phyloP scores from a whole-genome alignment of 768 basidiomycete species.

The Mycena maculata region DNA sequence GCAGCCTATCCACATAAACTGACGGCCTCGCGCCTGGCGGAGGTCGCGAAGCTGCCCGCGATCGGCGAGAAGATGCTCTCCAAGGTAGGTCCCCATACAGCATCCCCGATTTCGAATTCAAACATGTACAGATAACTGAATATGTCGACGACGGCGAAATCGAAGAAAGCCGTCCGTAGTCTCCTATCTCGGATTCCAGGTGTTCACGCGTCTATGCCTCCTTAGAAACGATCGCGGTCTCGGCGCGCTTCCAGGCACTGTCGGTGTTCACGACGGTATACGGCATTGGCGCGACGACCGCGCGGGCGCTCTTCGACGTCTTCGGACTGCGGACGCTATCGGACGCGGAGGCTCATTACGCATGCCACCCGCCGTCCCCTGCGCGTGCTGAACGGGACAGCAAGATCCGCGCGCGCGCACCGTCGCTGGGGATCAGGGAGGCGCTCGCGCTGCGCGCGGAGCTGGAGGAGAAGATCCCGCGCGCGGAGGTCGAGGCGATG shows the following conservation, averaged over 20 bases:
- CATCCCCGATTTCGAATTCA: not conserved
- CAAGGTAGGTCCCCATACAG: constrained; percentile 52
- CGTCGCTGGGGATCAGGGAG: constrained; percentile 60
- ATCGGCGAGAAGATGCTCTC: constrained; percentile 62
- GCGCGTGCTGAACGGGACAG: constrained; percentile 31
- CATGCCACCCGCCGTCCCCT: constrained; percentile 45
- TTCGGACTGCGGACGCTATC: constrained; percentile 74
- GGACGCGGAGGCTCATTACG: constrained; percentile 77
- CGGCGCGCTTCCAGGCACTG: constrained; percentile 67
- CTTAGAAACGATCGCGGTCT: constrained; percentile 61
- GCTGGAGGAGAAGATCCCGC: constrained; percentile 66
- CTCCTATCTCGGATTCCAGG: not conserved
- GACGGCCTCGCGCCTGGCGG: constrained; percentile 50
- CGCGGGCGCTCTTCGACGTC: constrained; percentile 68
- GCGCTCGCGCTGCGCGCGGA: constrained; percentile 71
- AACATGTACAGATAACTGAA: constrained; percentile 65
- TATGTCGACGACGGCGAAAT: constrained; percentile 67
- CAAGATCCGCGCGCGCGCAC: constrained; percentile 36
- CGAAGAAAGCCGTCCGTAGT: constrained; percentile 62
- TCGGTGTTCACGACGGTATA: constrained; percentile 72
- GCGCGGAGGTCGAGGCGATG: constrained; percentile 84
- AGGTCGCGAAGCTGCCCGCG: constrained; percentile 57
- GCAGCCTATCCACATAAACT: constrained; percentile 63
- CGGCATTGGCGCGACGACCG: constrained; percentile 79
- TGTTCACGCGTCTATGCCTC: not conserved